Percentiles rank a stretch among this genome's conserved stretches.
Conservation (phyloP, 768 basidiomycete genomes). For the Tricholoma matsutake region DNA sequence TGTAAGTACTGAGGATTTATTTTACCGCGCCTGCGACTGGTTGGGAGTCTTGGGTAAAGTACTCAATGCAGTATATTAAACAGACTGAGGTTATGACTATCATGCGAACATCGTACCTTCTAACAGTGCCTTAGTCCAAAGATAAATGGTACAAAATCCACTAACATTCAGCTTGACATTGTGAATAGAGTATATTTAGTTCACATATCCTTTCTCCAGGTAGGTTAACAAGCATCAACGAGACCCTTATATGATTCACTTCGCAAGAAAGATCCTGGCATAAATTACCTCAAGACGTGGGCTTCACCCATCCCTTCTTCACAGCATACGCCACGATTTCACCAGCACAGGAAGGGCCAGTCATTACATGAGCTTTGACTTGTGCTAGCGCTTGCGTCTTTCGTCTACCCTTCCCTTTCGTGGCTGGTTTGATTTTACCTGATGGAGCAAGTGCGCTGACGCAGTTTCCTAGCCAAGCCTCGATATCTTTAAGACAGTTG, state of each 20-base stretch:
- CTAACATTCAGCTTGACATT: background rate
- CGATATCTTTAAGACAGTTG: constrained; percentile 64
- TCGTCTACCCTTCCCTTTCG: constrained; percentile 36
- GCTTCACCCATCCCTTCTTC: constrained; percentile 59
- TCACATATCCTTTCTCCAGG: background rate
- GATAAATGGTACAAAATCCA: no score
- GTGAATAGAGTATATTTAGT: background rate
- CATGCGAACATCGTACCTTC: no score
- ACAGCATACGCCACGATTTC: constrained; percentile 63
- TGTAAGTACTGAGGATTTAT: no score
- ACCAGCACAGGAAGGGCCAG: constrained; percentile 45
- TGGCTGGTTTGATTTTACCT: constrained; percentile 21
- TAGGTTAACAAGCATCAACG: background rate
- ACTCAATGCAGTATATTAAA: no score
- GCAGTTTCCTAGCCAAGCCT: constrained; percentile 49
- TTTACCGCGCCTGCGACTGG: no score
- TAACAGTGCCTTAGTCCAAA: no score
- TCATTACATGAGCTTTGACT: constrained; percentile 15
- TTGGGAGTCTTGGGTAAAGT: no score
- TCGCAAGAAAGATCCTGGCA: no score
- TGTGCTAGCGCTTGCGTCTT: constrained; percentile 20
- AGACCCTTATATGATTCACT: background rate
- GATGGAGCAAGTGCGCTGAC: constrained; percentile 34
- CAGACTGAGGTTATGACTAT: no score
- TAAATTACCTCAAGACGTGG: constrained; percentile 9